Conservation (phyloP, 345 rosid genomes). For the Aquilaria sinensis region DNA sequence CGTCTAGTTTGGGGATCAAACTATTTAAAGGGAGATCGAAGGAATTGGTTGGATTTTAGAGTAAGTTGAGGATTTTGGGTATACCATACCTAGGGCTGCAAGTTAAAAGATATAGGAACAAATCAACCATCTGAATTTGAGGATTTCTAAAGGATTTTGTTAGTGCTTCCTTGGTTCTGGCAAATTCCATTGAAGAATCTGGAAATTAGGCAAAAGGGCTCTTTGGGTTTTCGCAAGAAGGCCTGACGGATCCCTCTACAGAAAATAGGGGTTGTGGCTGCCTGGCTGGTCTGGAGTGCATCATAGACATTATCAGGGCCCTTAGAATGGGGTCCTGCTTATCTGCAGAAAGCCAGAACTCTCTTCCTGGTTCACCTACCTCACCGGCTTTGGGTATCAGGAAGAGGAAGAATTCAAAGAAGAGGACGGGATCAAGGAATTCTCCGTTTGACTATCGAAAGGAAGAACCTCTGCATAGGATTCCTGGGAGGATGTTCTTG, state of each 20-base stretch:
- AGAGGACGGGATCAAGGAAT: constrained; percentile 48
- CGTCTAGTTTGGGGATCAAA: no score
- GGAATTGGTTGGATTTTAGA: constrained; percentile 4
- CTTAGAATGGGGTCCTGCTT: constrained; percentile 99
- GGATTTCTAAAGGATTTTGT: neutral
- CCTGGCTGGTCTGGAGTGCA: constrained; percentile 94
- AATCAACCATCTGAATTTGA: neutral
- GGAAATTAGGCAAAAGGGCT: constrained; percentile 15
- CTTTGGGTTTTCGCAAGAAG: constrained; percentile 16
- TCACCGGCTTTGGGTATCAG: constrained; percentile 50
- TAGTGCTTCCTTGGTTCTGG: constrained; percentile 4
- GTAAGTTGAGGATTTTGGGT: no score
- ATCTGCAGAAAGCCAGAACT: constrained; percentile 88
- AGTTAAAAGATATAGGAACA: neutral
- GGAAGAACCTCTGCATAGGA: constrained; percentile 62
- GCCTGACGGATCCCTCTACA: constrained; percentile 53
- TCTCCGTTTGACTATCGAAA: constrained; percentile 56
- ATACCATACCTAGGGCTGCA: no score
- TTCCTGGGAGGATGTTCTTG: constrained; percentile 75
- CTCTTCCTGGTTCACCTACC: constrained; percentile 76
- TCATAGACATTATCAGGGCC: constrained; percentile 92
- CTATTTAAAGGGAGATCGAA: constrained; percentile 4
- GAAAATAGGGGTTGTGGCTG: constrained; percentile 51
- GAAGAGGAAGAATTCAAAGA: constrained; percentile 69
- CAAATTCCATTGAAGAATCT: constrained; percentile 18